These are phyloP conservation scores for Chalaropsis thielavioides DNA, from an alignment of 2,329 filamentous ascomycete genomes.

Conservation along the genomic window DNA sequence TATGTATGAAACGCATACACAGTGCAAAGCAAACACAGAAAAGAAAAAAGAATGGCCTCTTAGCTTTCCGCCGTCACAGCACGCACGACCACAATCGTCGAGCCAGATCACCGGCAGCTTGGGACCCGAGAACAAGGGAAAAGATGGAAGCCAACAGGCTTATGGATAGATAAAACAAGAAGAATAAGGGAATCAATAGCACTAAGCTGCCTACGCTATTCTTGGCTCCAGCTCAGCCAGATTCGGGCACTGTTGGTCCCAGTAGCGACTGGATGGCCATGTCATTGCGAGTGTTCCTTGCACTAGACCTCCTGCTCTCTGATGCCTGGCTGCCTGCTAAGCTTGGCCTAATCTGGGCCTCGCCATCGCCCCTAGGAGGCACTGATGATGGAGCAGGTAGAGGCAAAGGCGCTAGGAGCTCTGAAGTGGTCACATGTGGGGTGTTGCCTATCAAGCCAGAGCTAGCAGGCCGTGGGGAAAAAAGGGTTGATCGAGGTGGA, in stretches of 20 bases:
- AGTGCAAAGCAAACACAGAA: too few relatives aligned
- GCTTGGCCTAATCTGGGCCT: not conserved
- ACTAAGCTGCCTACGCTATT: too few relatives aligned
- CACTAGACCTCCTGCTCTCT: not conserved
- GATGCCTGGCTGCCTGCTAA: not conserved
- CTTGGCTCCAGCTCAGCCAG: not conserved
- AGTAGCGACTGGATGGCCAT: conserved; percentile 13
- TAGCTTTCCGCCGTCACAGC: too few relatives aligned
- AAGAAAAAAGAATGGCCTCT: too few relatives aligned
- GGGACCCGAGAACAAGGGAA: not conserved
- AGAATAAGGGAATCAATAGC: not conserved
- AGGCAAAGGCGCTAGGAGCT: not conserved
- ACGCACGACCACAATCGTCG: too few relatives aligned
- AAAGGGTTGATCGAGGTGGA: not conserved
- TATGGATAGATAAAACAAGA: not conserved
- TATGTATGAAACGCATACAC: too few relatives aligned
- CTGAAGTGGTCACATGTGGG: not conserved
- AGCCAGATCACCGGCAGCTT: not conserved
- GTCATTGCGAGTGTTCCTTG: conserved; percentile 1
- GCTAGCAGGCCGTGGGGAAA: not conserved
- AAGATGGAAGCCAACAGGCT: not conserved
- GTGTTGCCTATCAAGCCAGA: not conserved
- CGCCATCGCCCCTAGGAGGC: not conserved
- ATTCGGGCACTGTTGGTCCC: not conserved
- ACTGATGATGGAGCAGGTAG: not conserved